A percentile compares a stretch with the other conserved stretches of the same genome.
phyloP scores from a whole-genome alignment of 2,329 filamentous ascomycete species.

The Thielaviopsis cerberus region DNA sequence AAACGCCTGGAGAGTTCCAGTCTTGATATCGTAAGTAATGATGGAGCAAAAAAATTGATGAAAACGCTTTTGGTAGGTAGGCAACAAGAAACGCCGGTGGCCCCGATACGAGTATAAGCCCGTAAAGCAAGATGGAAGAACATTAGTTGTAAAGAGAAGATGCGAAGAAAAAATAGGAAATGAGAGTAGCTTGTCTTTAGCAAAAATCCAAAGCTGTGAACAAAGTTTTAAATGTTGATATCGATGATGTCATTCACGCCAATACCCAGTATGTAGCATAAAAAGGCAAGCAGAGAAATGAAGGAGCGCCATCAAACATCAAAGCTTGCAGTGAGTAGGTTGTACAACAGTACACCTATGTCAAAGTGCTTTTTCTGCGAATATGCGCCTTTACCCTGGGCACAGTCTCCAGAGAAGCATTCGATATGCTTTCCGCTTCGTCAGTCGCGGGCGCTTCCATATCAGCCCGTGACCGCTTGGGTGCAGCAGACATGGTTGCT shows the following conservation, averaged over 20 bases:
- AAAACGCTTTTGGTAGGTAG: not conserved
- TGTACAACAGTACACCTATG: conserved; percentile 3
- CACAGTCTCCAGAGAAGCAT: not conserved
- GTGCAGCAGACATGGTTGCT: conserved; percentile 8
- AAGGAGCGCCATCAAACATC: not conserved
- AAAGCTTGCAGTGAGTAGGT: not conserved
- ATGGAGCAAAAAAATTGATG: not conserved
- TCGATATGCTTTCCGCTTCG: conserved; percentile 13
- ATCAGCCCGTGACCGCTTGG: conserved; percentile 8
- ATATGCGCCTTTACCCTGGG: conserved; percentile 5
- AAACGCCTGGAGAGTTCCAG: not conserved
- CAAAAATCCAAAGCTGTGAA: not conserved
- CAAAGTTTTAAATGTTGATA: not conserved
- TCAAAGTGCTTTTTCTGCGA: conserved; percentile 11
- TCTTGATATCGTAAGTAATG: not conserved
- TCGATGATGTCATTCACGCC: not conserved
- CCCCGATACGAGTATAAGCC: not conserved
- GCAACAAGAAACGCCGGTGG: not conserved
- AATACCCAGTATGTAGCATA: no score
- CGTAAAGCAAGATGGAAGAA: not conserved
- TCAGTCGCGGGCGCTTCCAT: conserved; percentile 10
- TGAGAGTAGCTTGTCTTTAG: not conserved
- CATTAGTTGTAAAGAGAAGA: not conserved
- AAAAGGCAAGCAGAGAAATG: not conserved
- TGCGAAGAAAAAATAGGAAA: not conserved